These are phyloP conservation scores for Gossypium anomalum DNA, from an alignment of 345 rosid genomes.

Conservation along the genomic window DNA sequence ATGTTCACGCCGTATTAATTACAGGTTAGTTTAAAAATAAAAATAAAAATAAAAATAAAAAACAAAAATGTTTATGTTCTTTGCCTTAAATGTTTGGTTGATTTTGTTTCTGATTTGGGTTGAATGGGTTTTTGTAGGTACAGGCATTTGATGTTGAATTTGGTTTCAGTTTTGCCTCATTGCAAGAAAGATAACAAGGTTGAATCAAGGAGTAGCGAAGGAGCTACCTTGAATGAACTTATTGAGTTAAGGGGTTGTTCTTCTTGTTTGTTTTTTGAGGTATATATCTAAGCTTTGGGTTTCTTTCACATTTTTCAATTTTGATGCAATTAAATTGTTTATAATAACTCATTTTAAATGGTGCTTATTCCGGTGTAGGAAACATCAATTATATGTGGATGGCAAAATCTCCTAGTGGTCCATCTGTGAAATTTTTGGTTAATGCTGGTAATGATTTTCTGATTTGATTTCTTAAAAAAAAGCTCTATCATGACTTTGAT, in stretches of 20 bases:
- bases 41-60: no score
- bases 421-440: background rate
- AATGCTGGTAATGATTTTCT: background rate
- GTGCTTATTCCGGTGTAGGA: background rate
- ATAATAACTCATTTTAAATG: no score
- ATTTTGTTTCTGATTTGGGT: background rate
- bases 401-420: background rate
- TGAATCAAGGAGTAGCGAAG: constrained; percentile 77
- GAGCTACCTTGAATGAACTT: constrained; percentile 76
- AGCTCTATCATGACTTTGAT: background rate
- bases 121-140: constrained; percentile 40
- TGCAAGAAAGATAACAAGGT: constrained; percentile 95
- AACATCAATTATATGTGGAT: background rate
- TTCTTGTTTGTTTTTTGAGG: constrained; percentile 90
- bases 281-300: constrained; percentile 17
- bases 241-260: constrained; percentile 83
- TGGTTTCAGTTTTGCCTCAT: constrained; percentile 86
- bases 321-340: no score
- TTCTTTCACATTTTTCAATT: background rate
- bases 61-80: background rate
- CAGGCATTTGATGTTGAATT: constrained; percentile 66
- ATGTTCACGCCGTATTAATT: constrained; percentile 88
- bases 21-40: constrained; percentile 39
- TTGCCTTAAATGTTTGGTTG: background rate
- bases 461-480: background rate